A percentile compares a stretch with the other conserved stretches of the same genome.
phyloP scores from a whole-genome alignment of 2,329 filamentous ascomycete genomes.

The Pseudogymnoascus sp. region DNA sequence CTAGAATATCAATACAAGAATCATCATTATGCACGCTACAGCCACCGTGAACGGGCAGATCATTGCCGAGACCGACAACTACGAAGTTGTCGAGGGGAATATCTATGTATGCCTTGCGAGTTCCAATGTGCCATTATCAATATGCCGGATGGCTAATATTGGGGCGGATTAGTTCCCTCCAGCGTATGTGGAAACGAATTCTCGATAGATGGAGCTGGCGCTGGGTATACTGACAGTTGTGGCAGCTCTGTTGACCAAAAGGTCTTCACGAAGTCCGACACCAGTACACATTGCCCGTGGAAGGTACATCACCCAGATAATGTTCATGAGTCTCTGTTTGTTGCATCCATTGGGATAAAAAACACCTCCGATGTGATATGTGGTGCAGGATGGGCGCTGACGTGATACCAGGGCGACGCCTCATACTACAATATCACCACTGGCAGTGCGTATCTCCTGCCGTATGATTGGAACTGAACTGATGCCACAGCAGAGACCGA shows the following conservation, averaged over 20 bases:
- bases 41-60: slow-evolving; percentile 37
- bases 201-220: not conserved
- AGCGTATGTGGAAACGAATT: slow-evolving; percentile 21
- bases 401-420: slow-evolving; percentile 29
- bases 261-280: slow-evolving; percentile 34
- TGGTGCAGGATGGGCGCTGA: not conserved
- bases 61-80: slow-evolving; percentile 38
- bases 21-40: slow-evolving; percentile 10
- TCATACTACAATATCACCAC: slow-evolving; percentile 40
- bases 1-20: not conserved
- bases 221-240: slow-evolving; percentile 12
- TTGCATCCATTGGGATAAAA: not conserved
- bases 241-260: slow-evolving; percentile 32
- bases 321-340: not conserved
- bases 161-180: slow-evolving; percentile 28
- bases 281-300: slow-evolving; percentile 37
- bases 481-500: slow-evolving; percentile 27
- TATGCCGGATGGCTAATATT: not conserved
- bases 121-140: not conserved
- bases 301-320: slow-evolving; percentile 23
- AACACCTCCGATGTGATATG: not conserved
- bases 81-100: slow-evolving; percentile 41
- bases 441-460: slow-evolving; percentile 25
- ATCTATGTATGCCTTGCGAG: slow-evolving; percentile 32
- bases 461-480: not conserved